Evolutionary conservation across 2,329 filamentous ascomycete species (phyloP).

Genomic region (Cadophora sp.): DNA sequence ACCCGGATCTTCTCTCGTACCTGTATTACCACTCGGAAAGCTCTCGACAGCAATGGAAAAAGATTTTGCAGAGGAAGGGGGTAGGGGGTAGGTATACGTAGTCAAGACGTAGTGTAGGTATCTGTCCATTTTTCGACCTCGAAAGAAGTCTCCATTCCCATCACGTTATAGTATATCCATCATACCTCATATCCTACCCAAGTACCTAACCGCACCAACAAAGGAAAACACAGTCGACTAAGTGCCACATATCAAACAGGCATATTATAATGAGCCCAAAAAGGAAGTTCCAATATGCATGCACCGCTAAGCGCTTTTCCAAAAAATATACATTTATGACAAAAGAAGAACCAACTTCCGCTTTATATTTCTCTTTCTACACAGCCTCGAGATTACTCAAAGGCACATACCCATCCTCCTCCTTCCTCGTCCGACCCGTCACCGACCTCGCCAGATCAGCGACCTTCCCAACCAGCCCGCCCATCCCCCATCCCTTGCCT

Average conservation of each 20-base stretch:
- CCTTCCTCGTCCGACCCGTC: conserved; percentile 48
- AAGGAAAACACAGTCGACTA: too few species aligned
- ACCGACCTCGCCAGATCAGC: conserved; percentile 51
- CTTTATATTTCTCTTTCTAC: conserved; percentile 21
- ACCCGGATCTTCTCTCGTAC: too few species aligned
- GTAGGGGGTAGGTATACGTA: too few species aligned
- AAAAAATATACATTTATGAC: conserved; percentile 18
- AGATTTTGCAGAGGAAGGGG: too few species aligned
- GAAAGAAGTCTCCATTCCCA: too few species aligned
- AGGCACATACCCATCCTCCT: conserved; percentile 65
- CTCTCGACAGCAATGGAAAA: too few species aligned
- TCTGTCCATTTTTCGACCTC: too few species aligned
- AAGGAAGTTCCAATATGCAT: conserved; percentile 4
- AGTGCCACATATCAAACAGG: not conserved
- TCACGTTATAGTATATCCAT: too few species aligned
- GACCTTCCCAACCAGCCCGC: conserved; percentile 51
- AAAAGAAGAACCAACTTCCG: not conserved
- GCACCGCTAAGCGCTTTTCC: conserved; percentile 8
- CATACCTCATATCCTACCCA: not conserved
- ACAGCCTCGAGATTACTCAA: conserved; percentile 49
- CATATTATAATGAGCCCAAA: too few species aligned
- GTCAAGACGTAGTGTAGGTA: too few species aligned
- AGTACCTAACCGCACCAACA: too few species aligned
- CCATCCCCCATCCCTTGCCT: conserved; percentile 45
- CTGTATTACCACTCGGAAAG: too few species aligned